Conservation (phyloP, 2,329 filamentous ascomycete species). For the Calonectria hongkongensis region DNA sequence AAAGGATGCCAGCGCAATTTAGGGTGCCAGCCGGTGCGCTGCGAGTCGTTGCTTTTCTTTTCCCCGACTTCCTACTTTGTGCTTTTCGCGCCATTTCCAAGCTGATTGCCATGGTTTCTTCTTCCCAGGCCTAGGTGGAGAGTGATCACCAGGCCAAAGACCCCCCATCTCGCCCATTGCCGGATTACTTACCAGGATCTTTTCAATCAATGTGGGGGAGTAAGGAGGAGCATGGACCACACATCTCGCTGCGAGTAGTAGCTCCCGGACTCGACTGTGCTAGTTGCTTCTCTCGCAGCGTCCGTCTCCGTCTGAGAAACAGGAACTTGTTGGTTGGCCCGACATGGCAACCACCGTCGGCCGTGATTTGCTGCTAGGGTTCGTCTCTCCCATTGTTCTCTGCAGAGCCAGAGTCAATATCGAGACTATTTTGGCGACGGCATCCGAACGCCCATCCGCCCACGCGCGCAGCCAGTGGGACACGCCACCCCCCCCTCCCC, state of each 20-base stretch:
- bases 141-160: conserved; percentile 28
- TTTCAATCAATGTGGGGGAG: conserved; percentile 25
- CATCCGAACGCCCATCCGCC: conserved; percentile 12
- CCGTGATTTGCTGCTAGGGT: conserved; percentile 18
- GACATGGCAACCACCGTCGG: conserved; percentile 10
- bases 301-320: conserved; percentile 20
- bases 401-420: conserved; percentile 27
- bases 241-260: background rate
- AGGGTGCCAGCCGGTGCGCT: conserved; percentile 25
- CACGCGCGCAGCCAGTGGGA: background rate
- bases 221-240: conserved; percentile 15
- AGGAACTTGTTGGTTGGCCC: conserved; percentile 28
- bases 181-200: conserved; percentile 26
- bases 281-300: background rate
- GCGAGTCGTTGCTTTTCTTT: conserved; percentile 18
- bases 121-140: conserved; percentile 31
- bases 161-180: conserved; percentile 31
- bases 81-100: conserved; percentile 15
- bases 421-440: conserved; percentile 7
- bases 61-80: conserved; percentile 21
- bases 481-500: conserved; percentile 2
- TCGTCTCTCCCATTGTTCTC: conserved; percentile 14
- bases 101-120: conserved; percentile 31
- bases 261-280: background rate
- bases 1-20: conserved; percentile 31